These are phyloP conservation scores for Amoebophrya sp. DNA, from an alignment of 169 alveolate genomes.

Conservation along the genomic window DNA sequence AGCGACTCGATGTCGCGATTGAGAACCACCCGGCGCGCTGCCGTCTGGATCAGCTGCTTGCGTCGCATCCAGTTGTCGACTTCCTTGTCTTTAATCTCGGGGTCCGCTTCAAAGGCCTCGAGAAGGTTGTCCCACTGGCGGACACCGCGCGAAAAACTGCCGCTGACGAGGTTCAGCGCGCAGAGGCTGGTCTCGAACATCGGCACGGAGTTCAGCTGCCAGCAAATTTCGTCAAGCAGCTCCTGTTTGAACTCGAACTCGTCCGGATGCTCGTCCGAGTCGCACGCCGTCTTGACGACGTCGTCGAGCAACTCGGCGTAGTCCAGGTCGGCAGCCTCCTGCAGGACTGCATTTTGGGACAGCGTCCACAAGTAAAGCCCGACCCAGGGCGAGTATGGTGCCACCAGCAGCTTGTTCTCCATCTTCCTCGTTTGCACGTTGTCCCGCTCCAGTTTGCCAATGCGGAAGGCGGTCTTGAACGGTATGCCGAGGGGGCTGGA, in stretches of 20 bases:
- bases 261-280: not conserved
- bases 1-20: not conserved
- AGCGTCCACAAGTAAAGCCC: not conserved
- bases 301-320: not conserved
- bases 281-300: not conserved
- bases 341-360: not conserved
- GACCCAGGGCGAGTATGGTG: not conserved
- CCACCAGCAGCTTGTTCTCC: not conserved
- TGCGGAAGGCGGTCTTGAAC: not conserved
- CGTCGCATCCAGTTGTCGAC: not conserved
- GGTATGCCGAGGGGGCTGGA: not conserved
- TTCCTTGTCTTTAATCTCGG: not conserved
- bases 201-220: not conserved
- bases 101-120: not conserved
- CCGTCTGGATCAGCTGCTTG: not conserved
- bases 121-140: not conserved
- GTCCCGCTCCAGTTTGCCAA: not conserved
- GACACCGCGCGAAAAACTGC: not conserved
- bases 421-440: not conserved
- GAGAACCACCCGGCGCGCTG: not conserved
- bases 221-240: not conserved
- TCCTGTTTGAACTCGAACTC: not conserved
- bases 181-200: not conserved
- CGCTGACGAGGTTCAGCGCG: not conserved
- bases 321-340: not conserved